Percentiles rank a stretch among this genome's conserved stretches.
phyloP scores from a whole-genome alignment of 2,329 filamentous ascomycete species.

The Hypoxylon sp. region DNA sequence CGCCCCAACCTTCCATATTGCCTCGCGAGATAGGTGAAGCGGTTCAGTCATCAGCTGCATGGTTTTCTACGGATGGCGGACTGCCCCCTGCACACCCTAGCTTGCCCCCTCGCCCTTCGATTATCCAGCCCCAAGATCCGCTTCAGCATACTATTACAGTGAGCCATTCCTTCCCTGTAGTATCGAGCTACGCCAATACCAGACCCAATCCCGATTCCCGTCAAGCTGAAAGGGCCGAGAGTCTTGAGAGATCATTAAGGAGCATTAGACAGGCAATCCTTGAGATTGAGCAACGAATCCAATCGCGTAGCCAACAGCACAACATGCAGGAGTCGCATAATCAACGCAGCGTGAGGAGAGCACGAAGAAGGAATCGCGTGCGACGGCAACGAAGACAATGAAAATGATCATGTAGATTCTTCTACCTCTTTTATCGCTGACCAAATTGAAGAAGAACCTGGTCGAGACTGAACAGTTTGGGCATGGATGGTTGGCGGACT shows the following conservation, averaged over 20 bases:
- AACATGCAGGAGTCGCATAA: background rate
- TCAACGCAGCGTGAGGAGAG: background rate
- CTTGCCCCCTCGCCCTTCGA: background rate
- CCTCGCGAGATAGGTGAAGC: background rate
- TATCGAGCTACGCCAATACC: background rate
- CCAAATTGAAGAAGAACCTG: background rate
- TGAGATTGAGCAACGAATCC: background rate
- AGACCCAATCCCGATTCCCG: background rate
- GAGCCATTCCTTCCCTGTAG: background rate
- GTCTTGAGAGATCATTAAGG: background rate
- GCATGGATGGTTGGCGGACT: no score
- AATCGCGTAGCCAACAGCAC: background rate
- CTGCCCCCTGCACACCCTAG: background rate
- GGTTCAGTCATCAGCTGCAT: background rate
- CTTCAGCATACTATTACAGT: background rate
- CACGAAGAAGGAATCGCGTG: no score
- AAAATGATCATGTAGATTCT: background rate
- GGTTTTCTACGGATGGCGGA: background rate
- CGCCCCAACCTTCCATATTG: background rate
- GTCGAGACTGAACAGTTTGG: background rate
- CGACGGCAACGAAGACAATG: background rate
- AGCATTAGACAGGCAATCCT: background rate
- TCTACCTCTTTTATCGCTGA: background rate
- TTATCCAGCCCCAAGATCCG: background rate
- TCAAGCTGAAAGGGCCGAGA: background rate